phyloP scores from a whole-genome alignment of 2,329 filamentous ascomycete genomes.

The Waltergamsia citrina region DNA sequence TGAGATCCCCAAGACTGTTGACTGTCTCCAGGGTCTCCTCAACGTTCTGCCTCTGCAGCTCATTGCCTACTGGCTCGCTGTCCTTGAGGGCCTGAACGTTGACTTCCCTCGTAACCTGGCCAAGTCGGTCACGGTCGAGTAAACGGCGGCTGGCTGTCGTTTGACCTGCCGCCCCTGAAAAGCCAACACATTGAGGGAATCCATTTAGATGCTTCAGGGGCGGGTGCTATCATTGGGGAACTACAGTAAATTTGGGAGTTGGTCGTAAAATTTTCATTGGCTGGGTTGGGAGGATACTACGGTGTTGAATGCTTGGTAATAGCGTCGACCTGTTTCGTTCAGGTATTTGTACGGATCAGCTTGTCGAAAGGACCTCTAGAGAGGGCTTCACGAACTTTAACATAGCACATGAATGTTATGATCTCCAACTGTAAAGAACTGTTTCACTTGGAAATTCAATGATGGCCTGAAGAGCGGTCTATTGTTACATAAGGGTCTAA shows the following conservation, averaged over 20 bases:
- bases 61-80: slow-evolving; percentile 97
- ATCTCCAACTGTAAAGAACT: no score
- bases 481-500: no score
- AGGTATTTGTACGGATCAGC: background rate
- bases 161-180: background rate
- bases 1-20: slow-evolving; percentile 91
- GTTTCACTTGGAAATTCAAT: no score
- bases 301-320: slow-evolving; percentile 1
- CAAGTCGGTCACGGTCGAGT: slow-evolving; percentile 99
- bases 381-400: no score
- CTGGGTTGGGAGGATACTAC: background rate
- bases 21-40: slow-evolving; percentile 89
- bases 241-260: background rate
- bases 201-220: background rate
- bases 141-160: slow-evolving; percentile 25
- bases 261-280: background rate
- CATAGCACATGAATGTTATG: no score
- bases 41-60: slow-evolving; percentile 97
- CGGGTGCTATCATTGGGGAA: background rate
- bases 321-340: background rate
- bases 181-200: background rate
- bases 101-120: slow-evolving; percentile 98
- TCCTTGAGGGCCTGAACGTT: slow-evolving; percentile 91
- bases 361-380: no score
- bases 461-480: no score